phyloP scores from a whole-genome alignment of 2,329 filamentous ascomycete genomes.

The Thermothelomyces thermophilus region DNA sequence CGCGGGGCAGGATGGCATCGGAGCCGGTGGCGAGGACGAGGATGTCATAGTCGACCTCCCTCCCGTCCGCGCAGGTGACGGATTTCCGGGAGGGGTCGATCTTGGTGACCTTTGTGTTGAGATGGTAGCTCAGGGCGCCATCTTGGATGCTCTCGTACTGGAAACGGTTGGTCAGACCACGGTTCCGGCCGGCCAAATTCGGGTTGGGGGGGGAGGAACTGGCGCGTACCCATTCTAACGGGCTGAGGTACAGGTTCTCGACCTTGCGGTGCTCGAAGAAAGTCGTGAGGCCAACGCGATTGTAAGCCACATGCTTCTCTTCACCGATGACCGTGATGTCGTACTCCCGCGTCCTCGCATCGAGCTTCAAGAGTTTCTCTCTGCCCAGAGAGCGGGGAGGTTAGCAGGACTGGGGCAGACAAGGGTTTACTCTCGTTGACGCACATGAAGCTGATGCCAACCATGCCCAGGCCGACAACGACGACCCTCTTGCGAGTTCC shows the following conservation, averaged over 20 bases:
- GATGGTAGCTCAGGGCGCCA: constrained; percentile 62
- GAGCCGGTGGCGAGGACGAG: constrained; percentile 83
- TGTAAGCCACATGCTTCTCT: constrained; percentile 82
- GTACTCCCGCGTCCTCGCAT: constrained; percentile 68
- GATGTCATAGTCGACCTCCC: constrained; percentile 67
- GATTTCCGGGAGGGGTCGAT: constrained; percentile 59
- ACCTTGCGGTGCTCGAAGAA: constrained; percentile 84
- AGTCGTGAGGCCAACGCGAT: constrained; percentile 79
- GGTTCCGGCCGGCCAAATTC: no score
- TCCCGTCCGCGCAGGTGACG: constrained; percentile 64
- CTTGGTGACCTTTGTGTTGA: constrained; percentile 65
- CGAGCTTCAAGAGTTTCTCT: constrained; percentile 83
- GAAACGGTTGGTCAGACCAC: background rate
- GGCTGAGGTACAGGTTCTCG: constrained; percentile 83
- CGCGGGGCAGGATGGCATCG: constrained; percentile 64
- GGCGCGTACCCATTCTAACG: constrained; percentile 64
- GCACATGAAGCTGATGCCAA: constrained; percentile 82
- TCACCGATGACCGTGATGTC: constrained; percentile 82
- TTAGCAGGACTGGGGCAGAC: background rate
- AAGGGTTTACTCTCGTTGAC: constrained; percentile 28
- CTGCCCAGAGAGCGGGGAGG: constrained; percentile 46
- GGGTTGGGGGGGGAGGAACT: background rate
- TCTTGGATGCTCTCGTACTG: constrained; percentile 62
- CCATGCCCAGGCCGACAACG: constrained; percentile 86
- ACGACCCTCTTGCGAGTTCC: constrained; percentile 61